phyloP scores from a whole-genome alignment of 2,329 filamentous ascomycete genomes.

The Phyllosticta citribraziliensis region DNA sequence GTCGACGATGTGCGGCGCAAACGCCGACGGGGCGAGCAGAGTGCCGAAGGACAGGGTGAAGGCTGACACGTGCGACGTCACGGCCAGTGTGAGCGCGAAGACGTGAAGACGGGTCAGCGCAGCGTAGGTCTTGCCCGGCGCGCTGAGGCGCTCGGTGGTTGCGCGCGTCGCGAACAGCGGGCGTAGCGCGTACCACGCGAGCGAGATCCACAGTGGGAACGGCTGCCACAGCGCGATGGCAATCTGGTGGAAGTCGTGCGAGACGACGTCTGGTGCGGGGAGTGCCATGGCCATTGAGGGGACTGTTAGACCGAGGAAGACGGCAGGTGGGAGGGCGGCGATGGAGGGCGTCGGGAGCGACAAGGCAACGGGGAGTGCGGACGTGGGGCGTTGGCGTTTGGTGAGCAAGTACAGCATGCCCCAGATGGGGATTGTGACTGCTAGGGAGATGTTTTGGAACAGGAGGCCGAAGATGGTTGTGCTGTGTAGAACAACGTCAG shows the following conservation, averaged over 20 bases:
- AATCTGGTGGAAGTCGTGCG: not conserved
- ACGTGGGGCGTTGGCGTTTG: not conserved
- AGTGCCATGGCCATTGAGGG: slow-evolving; percentile 3
- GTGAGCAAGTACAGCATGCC: slow-evolving; percentile 1
- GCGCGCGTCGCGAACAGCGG: not conserved
- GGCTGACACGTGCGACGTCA: not conserved
- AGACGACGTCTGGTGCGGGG: not conserved
- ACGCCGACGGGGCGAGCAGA: not conserved
- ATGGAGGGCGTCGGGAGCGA: not conserved
- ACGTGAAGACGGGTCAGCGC: not conserved
- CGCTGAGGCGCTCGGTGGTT: not conserved
- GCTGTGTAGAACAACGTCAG: not conserved
- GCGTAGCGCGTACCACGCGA: not conserved
- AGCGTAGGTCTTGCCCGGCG: not conserved
- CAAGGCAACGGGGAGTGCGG: not conserved
- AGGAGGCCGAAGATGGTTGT: slow-evolving; percentile 3
- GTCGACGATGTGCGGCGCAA: not conserved
- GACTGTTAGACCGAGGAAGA: not conserved
- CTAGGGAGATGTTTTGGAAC: slow-evolving; percentile 6
- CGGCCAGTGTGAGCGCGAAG: slow-evolving; percentile 6
- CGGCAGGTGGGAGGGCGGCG: not conserved
- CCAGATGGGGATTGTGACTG: slow-evolving; percentile 6
- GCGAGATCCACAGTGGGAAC: not conserved
- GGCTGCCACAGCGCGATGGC: not conserved
- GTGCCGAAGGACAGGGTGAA: not conserved